Conservation (phyloP, 805 yeast genomes). For the Kluyveromyces dobzhanskii region DNA sequence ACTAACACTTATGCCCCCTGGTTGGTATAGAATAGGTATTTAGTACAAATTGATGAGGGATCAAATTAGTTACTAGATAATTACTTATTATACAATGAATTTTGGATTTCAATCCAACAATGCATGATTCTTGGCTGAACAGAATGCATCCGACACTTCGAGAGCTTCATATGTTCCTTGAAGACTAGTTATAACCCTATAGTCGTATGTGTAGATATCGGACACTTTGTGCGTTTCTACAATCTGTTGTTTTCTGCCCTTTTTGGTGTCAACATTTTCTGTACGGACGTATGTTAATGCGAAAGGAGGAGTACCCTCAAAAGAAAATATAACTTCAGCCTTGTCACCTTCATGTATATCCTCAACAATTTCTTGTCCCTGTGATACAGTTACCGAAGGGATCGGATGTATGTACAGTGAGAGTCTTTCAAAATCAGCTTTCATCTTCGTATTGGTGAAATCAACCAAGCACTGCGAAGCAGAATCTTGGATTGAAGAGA, state of each 20-base stretch:
- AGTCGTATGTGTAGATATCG: constrained; percentile 60
- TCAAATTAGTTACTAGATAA: neutral
- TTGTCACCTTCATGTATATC: constrained; percentile 94
- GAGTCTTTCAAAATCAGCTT: constrained; percentile 26
- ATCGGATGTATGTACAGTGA: constrained; percentile 42
- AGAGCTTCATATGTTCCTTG: constrained; percentile 95
- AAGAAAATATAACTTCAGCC: constrained; percentile 75
- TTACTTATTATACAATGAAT: neutral
- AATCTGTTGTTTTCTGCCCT: constrained; percentile 44
- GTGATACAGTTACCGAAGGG: constrained; percentile 75
- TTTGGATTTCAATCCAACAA: constrained; percentile 7
- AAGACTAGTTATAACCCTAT: constrained; percentile 65
- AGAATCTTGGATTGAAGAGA: constrained; percentile 66
- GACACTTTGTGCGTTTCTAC: constrained; percentile 50
- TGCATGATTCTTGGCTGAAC: constrained; percentile 43
- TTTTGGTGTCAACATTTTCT: constrained; percentile 34
- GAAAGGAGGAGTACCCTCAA: constrained; percentile 89
- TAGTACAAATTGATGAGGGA: neutral
- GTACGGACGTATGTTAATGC: constrained; percentile 75
- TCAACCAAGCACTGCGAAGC: constrained; percentile 65
- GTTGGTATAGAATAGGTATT: neutral
- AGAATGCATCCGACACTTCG: constrained; percentile 77
- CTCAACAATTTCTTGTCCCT: constrained; percentile 66
- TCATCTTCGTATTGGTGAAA: constrained; percentile 35
- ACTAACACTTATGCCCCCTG: neutral